Conservation (phyloP, 179 eudicot species). For the Sideroxylon spinosum region DNA sequence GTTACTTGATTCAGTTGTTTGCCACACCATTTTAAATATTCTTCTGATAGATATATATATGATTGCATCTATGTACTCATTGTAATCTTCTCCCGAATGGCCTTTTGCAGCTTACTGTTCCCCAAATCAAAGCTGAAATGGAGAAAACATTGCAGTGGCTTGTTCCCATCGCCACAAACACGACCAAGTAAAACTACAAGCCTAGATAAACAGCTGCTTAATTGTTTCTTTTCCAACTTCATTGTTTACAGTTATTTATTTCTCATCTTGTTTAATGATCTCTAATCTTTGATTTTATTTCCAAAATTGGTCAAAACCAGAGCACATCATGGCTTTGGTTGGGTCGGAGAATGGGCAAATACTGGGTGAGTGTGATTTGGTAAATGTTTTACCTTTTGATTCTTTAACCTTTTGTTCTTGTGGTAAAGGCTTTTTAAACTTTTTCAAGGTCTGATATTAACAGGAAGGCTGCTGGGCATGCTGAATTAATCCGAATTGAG, state of each 20-base stretch:
- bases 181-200: constrained; percentile 68
- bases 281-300: constrained; percentile 17
- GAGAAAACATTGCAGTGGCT: constrained; percentile 95
- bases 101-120: constrained; percentile 63
- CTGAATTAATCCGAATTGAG: constrained; percentile 67
- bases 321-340: constrained; percentile 99
- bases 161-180: constrained; percentile 88
- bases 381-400: background rate
- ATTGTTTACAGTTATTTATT: background rate
- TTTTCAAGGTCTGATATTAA: constrained; percentile 55
- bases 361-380: constrained; percentile 54
- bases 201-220: background rate
- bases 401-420: background rate
- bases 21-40: background rate
- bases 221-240: constrained; percentile 6
- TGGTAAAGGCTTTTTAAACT: background rate
- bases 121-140: constrained; percentile 93
- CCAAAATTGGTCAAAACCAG: constrained; percentile 34
- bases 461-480: constrained; percentile 63
- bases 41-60: background rate
- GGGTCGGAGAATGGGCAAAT: constrained; percentile 99
- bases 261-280: constrained; percentile 16
- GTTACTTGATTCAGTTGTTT: background rate
- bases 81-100: constrained; percentile 9
- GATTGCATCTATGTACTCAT: background rate